These are phyloP conservation scores for Cantharellus cinnabarinus DNA, from an alignment of 768 basidiomycete genomes.

Conservation along the genomic window DNA sequence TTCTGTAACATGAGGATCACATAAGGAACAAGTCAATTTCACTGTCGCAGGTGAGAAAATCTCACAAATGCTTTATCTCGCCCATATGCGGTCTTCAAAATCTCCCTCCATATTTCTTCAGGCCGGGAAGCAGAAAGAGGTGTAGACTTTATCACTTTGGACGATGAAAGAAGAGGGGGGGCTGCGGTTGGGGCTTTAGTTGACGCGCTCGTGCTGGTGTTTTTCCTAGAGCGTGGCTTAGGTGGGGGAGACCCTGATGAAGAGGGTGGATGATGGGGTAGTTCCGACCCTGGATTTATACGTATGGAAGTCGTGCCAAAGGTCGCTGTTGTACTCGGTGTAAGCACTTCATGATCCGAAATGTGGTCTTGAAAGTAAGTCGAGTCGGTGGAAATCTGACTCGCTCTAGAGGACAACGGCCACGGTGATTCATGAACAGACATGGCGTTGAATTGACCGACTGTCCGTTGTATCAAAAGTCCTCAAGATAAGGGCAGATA, in stretches of 20 bases:
- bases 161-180: not conserved
- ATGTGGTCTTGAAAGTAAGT: too few relatives aligned
- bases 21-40: not conserved
- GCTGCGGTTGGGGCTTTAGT: not conserved
- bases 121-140: not conserved
- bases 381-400: too few relatives aligned
- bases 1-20: conserved; percentile 28
- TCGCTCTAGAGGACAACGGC: too few relatives aligned
- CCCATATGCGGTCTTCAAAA: conserved; percentile 56
- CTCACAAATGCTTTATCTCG: conserved; percentile 68
- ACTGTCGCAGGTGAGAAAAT: conserved; percentile 2
- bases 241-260: not conserved
- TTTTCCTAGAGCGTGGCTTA: not conserved
- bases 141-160: not conserved
- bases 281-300: not conserved
- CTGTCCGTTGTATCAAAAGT: too few relatives aligned
- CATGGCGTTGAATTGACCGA: too few relatives aligned
- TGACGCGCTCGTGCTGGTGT: not conserved
- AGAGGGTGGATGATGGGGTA: not conserved
- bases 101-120: conserved; percentile 58
- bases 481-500: too few relatives aligned
- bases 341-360: too few relatives aligned
- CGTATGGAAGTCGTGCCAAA: not conserved
- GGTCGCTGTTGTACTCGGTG: too few relatives aligned
- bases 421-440: too few relatives aligned